phyloP scores from a whole-genome alignment of 2,329 filamentous ascomycete genomes.

The Ilyonectria robusta region DNA sequence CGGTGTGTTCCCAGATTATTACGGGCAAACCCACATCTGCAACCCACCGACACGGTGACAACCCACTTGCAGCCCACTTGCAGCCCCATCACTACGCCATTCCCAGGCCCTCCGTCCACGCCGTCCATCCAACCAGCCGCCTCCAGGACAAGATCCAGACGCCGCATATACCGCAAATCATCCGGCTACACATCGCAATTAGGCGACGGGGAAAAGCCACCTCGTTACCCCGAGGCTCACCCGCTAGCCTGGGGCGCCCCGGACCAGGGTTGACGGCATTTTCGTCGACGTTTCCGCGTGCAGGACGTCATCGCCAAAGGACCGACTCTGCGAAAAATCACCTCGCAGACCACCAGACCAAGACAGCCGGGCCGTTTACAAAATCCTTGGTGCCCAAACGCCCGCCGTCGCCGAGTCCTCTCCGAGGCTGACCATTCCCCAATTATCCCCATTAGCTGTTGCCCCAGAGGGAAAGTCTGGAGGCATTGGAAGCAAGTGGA shows the following conservation, averaged over 20 bases:
- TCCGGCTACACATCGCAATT: conserved; percentile 5
- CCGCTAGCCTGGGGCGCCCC: conserved; percentile 15
- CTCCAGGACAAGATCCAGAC: conserved; percentile 7
- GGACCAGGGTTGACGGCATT: conserved; percentile 23
- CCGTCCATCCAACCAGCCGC: conserved; percentile 12
- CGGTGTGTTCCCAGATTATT: not conserved
- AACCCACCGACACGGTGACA: conserved; percentile 5
- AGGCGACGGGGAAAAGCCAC: conserved; percentile 12
- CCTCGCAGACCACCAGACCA: conserved; percentile 26
- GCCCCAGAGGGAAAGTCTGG: conserved; percentile 18
- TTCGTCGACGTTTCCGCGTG: conserved; percentile 28
- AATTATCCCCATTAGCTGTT: conserved; percentile 12
- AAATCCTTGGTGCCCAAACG: conserved; percentile 20
- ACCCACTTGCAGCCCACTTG: not conserved
- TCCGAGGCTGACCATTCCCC: conserved; percentile 15
- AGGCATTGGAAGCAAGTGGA: conserved; percentile 4
- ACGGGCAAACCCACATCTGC: conserved; percentile 12
- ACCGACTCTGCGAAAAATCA: conserved; percentile 27
- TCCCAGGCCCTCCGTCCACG: conserved; percentile 16
- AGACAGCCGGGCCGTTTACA: conserved; percentile 27
- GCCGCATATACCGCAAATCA: conserved; percentile 15
- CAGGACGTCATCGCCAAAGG: conserved; percentile 26
- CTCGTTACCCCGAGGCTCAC: conserved; percentile 28
- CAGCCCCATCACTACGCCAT: conserved; percentile 20
- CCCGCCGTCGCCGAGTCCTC: conserved; percentile 6